Base-by-base conservation (phyloP, 352 stramenopile species). In the Phytopythium helicoides region DNA sequence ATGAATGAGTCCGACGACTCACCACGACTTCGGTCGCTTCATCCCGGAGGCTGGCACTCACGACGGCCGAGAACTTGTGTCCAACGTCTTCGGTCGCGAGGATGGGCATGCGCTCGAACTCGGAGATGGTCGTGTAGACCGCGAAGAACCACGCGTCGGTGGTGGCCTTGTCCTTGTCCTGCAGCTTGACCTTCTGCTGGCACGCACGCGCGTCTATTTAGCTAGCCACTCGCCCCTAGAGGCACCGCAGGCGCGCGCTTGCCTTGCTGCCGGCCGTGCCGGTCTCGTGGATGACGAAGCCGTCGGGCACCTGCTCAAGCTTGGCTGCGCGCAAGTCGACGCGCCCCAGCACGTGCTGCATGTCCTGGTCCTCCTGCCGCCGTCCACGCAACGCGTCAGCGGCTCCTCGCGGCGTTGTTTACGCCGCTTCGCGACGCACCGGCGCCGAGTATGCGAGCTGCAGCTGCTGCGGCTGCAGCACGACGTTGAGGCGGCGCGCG, bases 101-200 rank as follows among this genome's bases (percentile, higher is more conserved):
- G 48, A 89, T 76, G 19, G 66, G 58, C 16, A 78, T 56, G 1
- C 71, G 75, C 55, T 68, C 48, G 50, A 76, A 79, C 59, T 90
- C 74, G 8, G 81, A 87, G 54, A 89, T 89, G 11, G 79, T 71
- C 33, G 71, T 70, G 59, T 92, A 92, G 39, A 90, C 73, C 3
- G 76, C 79, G 28, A 80, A 76, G 64, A 92, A 92, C 81, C 81
- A 92, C 25, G 79, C 81, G 39, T 92, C 81, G 0, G 70, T 87
- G 14, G 77, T 90, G 31, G 73, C 74, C 47, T 86, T 86, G 64
- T 92, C 81, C 48, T 76, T 79, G 60, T 90, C 80, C 50, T 89
- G 77, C 35, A 92, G 70, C 55, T 86, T 86, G 54, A 89, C 39
- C 47, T 81, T 89, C 79, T 89, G 39, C 31, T n/a, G n/a, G 47